Evolutionary conservation across 2,329 filamentous ascomycete genomes (phyloP), one percentile per base, ranked within the genome.

Genomic region (Colletotrichum eremochloae): DNA sequence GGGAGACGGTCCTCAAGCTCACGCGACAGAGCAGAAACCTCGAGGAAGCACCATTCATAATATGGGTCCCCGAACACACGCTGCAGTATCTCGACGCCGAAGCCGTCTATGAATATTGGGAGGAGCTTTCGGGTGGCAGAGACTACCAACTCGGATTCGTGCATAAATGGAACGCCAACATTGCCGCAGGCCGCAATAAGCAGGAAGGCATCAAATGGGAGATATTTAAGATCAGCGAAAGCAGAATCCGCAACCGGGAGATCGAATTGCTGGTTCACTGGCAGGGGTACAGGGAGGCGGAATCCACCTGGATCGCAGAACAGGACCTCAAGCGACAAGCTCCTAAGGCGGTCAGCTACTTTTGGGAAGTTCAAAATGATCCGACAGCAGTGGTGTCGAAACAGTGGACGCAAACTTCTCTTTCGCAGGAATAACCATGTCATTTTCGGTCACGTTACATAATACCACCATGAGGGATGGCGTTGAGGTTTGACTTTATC

Each of bases 271-370:
- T 50, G 48, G 48, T 50, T 8, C 48, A 50, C 48, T 50, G 48
- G 48, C 48, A 50, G n/a, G 48, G 48, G 3, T 50, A 50, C 48
- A 24, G 48, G n/a, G 48, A 50, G 12, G n/a, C 29, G 5, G 48
- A 50, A 12, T 29, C 48, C 11, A 1, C 78, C 82, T 1, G 85
- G 81, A 0, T 79, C 75, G 70, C 86, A 83, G 14, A 86, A 74
- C 5, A 85, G 81, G 60, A 88, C 77, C 0, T 50, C 11, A 29
- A 24, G n/a, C n/a, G 4, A 12, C 48, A 50, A 29, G 48, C 48
- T 3, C 48, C 48, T 12, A 14, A 50, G 24, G 7, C n/a, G 11
- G 48, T 50, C 11, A 5, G 4, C 11, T 50, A 29, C 14, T 50
- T 50, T 7, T 50, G 48, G 48, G 24, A 50, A 14, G n/a, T 29